phyloP scores from a whole-genome alignment of 495 filamentous ascomycete species.

The Penicillium ochrochloron region DNA sequence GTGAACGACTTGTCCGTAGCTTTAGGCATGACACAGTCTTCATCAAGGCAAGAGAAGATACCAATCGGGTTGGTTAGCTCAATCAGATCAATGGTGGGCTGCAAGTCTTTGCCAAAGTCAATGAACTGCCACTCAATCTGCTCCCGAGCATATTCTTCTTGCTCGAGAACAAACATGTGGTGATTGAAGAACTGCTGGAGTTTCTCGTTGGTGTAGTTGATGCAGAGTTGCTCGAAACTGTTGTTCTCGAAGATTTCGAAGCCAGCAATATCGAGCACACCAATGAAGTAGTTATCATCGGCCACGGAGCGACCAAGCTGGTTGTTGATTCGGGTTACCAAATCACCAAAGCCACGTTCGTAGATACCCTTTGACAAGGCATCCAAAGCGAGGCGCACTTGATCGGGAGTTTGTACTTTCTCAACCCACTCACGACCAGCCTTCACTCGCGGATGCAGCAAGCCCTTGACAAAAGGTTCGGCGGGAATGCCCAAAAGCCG shows the following conservation, averaged over 20 bases:
- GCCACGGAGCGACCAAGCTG: conserved; percentile 83
- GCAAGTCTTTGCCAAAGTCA: conserved; percentile 95
- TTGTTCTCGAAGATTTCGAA: conserved; percentile 99
- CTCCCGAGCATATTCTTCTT: conserved; percentile 97
- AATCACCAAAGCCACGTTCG: conserved; percentile 90
- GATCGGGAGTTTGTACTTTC: conserved; percentile 95
- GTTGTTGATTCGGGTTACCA: conserved; percentile 88
- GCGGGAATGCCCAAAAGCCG: conserved; percentile 80
- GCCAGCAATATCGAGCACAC: conserved; percentile 97
- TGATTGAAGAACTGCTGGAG: conserved; percentile 99
- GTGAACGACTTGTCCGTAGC: conserved; percentile 96
- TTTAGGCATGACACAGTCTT: conserved; percentile 99
- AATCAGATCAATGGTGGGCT: conserved; percentile 97
- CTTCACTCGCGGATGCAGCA: conserved; percentile 91
- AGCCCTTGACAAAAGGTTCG: conserved; percentile 82
- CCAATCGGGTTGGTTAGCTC: conserved; percentile 96
- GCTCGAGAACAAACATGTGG: conserved; percentile 99
- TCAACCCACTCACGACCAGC: conserved; percentile 98
- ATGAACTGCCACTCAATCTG: conserved; percentile 99
- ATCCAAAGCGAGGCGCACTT: conserved; percentile 87
- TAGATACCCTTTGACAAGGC: conserved; percentile 97
- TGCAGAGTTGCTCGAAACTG: conserved; percentile 98
- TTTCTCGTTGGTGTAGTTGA: conserved; percentile 99
- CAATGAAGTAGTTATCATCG: conserved; percentile 94
- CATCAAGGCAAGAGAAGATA: conserved; percentile 97